phyloP scores from a whole-genome alignment of 2,329 filamentous ascomycete genomes.

The Epichloe scottii region DNA sequence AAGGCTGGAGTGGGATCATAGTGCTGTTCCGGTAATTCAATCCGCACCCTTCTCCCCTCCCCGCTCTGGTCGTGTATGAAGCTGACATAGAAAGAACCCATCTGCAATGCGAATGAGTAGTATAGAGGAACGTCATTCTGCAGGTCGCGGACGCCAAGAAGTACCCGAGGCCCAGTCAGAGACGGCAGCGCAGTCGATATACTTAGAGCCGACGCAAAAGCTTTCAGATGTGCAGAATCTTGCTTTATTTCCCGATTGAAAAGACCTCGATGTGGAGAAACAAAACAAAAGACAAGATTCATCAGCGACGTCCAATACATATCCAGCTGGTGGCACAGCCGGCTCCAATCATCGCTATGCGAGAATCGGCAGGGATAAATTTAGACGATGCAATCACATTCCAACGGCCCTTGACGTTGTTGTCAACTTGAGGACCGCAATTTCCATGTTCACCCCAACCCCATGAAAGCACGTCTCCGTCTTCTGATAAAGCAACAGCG shows the following conservation, averaged over 20 bases:
- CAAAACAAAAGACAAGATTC: background rate
- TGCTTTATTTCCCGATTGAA: constrained; percentile 29
- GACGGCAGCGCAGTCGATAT: constrained; percentile 17
- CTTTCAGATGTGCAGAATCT: constrained; percentile 50
- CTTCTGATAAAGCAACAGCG: constrained; percentile 55
- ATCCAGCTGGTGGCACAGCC: constrained; percentile 88
- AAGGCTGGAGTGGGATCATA: constrained; percentile 63
- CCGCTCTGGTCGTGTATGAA: constrained; percentile 1
- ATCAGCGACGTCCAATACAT: constrained; percentile 24
- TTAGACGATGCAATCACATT: constrained; percentile 51
- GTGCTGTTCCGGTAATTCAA: constrained; percentile 44
- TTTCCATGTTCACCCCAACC: constrained; percentile 98
- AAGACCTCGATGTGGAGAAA: background rate
- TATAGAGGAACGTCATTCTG: constrained; percentile 16
- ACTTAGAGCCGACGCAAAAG: constrained; percentile 59
- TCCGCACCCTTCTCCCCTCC: background rate
- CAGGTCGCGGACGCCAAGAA: constrained; percentile 10
- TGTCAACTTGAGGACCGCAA: constrained; percentile 58
- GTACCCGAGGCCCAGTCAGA: constrained; percentile 8
- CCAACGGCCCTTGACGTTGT: constrained; percentile 55
- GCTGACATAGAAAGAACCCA: constrained; percentile 28
- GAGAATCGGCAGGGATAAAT: constrained; percentile 36
- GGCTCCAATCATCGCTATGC: constrained; percentile 55
- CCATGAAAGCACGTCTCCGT: constrained; percentile 66
- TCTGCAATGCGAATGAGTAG: constrained; percentile 31